Conservation (phyloP, 1,284 basidiomycete genomes). For the Mycosarcoma maydis region DNA sequence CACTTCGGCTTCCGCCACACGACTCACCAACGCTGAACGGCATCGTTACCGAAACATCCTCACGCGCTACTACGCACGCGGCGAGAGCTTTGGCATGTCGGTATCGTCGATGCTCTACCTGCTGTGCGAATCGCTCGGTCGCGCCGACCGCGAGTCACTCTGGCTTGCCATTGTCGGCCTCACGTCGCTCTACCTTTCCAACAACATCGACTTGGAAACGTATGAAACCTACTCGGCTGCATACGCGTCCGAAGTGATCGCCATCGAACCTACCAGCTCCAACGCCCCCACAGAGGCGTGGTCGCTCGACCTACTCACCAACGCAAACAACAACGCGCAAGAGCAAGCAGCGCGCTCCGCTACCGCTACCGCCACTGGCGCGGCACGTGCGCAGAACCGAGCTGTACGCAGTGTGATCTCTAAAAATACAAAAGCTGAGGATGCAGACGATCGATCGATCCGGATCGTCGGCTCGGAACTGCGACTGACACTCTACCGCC, state of each 20-base stretch:
- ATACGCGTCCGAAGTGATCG: constrained; percentile 58
- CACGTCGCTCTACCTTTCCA: constrained; percentile 88
- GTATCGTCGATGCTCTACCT: constrained; percentile 89
- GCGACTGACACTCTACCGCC: constrained; percentile 90
- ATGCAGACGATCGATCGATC: constrained; percentile 59
- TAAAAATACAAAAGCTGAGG: constrained; percentile 31
- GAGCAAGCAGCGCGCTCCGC: neutral
- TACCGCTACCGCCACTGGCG: neutral
- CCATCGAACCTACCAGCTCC: constrained; percentile 35
- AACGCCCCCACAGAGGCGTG: constrained; percentile 14
- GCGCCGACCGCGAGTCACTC: constrained; percentile 90
- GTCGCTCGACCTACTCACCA: constrained; percentile 28
- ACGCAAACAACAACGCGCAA: neutral
- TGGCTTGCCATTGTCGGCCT: constrained; percentile 94
- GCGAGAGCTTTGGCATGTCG: constrained; percentile 88
- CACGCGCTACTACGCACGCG: constrained; percentile 78
- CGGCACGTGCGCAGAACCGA: constrained; percentile 7
- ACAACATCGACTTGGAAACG: constrained; percentile 83
- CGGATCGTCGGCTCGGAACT: constrained; percentile 57
- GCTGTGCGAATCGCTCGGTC: constrained; percentile 85
- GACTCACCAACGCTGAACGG: constrained; percentile 39
- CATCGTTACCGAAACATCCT: constrained; percentile 56
- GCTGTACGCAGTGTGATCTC: constrained; percentile 10
- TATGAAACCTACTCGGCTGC: constrained; percentile 74
- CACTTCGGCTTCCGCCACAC: constrained; percentile 1